Base-by-base conservation (phyloP, 768 basidiomycete species). In the Boletus rubroflammeus region DNA sequence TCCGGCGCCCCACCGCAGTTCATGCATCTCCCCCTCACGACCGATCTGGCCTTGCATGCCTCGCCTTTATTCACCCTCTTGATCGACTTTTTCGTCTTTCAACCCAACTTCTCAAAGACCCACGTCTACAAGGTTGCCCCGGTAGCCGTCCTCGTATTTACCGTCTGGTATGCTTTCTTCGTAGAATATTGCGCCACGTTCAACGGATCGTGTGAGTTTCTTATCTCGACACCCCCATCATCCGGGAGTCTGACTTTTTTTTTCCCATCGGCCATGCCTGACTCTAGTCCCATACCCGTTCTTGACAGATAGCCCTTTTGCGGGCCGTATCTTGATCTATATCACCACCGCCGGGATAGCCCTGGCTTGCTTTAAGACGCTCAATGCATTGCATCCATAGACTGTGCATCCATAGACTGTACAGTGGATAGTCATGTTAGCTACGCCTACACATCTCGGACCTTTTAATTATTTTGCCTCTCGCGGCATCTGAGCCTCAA, bases 261-360 rank as follows among this genome's bases (percentile, higher is more conserved):
- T 41, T 13, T 3, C 15, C 9, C 21, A 19, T 31, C 35, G 38
- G 35, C 17, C 1, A 31, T 15, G 45, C 13, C 23, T 34, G 32
- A 36, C 46, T 47, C 5, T 52, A 88, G 88, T 91, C 73, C 88
- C 90, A 26, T 93, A 93, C 70, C 91, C 91, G 0, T 93, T 93
- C 73, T 74, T 93, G 54, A 88, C 83, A 0, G 60, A 84, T 17
- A 84, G 78, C 63, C 72, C 81, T 0, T 71, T 84, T 19, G 58
- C 63, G 8, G 69, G 75, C 29, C 79, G 90, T 14, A 57, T 84
- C 13, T 69, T 66, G 7, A 88, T 92, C 35, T 93, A 93, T 69
- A 62, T 65, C 32, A 76, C 70, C 6, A 76, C 81, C 1, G 76
- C 79, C 0, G 49, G 72, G 1, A 68, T 88, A 23, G 85, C 84